A percentile compares a stretch with the other conserved stretches of the same genome.
Conservation (phyloP, 2,329 filamentous ascomycete species). For the Monilinia fructicola region DNA sequence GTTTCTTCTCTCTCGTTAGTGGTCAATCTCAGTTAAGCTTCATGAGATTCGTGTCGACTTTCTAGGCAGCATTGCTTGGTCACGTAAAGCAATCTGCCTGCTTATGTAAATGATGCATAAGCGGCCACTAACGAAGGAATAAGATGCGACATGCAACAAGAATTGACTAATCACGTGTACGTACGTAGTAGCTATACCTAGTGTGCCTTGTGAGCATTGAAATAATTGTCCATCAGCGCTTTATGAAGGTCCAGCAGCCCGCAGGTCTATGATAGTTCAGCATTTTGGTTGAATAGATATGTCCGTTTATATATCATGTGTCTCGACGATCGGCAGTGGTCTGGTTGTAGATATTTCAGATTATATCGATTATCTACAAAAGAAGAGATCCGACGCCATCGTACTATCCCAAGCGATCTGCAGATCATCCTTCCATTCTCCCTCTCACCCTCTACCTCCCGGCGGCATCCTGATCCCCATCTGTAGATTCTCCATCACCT, state of each 20-base stretch:
- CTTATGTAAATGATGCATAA: background rate
- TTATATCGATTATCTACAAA: background rate
- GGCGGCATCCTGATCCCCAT: slow-evolving; percentile 10
- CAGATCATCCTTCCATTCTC: background rate
- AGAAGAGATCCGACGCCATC: background rate
- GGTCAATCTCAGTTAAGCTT: background rate
- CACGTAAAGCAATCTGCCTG: background rate
- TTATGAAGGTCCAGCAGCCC: background rate
- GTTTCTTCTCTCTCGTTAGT: background rate
- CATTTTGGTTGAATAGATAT: background rate
- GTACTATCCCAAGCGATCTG: background rate
- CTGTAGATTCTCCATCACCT: slow-evolving; percentile 28
- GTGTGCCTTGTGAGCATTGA: background rate
- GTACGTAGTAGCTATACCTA: background rate
- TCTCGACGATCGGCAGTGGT: background rate
- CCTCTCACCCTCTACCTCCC: background rate
- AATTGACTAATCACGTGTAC: no score
- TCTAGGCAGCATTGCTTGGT: slow-evolving; percentile 7
- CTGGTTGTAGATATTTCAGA: background rate
- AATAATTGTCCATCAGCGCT: background rate
- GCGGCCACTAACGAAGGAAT: background rate
- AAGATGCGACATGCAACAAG: no score
- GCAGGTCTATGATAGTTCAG: background rate
- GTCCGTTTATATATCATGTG: background rate
- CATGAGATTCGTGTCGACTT: background rate